Evolutionary conservation across 2,329 filamentous ascomycete species (phyloP).

Genomic region (Aureobasidium sp.): DNA sequence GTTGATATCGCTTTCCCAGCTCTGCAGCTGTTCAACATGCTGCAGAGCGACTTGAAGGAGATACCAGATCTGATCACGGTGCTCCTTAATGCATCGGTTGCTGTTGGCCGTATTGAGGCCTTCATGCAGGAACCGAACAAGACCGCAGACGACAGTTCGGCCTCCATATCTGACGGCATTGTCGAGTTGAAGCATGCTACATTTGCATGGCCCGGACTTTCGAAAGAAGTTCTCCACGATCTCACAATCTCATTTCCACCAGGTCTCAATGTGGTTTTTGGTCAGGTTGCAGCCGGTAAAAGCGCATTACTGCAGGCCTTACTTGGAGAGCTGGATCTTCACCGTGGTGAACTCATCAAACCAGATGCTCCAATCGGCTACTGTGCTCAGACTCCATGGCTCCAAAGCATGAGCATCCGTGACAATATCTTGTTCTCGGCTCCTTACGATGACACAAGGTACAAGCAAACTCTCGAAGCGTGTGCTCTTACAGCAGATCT

Average conservation of each 20-base stretch:
- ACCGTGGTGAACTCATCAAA: slow-evolving; percentile 44
- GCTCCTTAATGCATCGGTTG: slow-evolving; percentile 74
- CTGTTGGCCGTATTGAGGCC: slow-evolving; percentile 70
- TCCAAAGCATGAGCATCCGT: slow-evolving; percentile 62
- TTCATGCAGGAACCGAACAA: slow-evolving; percentile 86
- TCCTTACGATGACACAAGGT: slow-evolving; percentile 62
- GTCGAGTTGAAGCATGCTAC: slow-evolving; percentile 56
- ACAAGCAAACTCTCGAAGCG: slow-evolving; percentile 59
- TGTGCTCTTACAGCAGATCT: slow-evolving; percentile 58
- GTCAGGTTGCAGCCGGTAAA: slow-evolving; percentile 60
- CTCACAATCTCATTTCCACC: slow-evolving; percentile 48
- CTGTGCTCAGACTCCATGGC: slow-evolving; percentile 60
- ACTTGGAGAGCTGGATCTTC: slow-evolving; percentile 52
- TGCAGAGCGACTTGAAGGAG: slow-evolving; percentile 67
- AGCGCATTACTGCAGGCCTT: slow-evolving; percentile 54
- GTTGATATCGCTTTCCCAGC: slow-evolving; percentile 85
- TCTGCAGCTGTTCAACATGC: slow-evolving; percentile 68
- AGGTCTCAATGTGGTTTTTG: slow-evolving; percentile 55
- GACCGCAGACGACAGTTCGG: slow-evolving; percentile 30
- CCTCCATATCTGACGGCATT: slow-evolving; percentile 25
- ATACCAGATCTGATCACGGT: slow-evolving; percentile 69
- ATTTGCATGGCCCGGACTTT: slow-evolving; percentile 71
- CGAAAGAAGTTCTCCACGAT: slow-evolving; percentile 48
- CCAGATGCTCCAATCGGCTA: slow-evolving; percentile 55
- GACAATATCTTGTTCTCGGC: slow-evolving; percentile 62